These are phyloP conservation scores for Globisporangium takayamanum DNA, from an alignment of 352 stramenopile species.

Conservation along the genomic window DNA sequence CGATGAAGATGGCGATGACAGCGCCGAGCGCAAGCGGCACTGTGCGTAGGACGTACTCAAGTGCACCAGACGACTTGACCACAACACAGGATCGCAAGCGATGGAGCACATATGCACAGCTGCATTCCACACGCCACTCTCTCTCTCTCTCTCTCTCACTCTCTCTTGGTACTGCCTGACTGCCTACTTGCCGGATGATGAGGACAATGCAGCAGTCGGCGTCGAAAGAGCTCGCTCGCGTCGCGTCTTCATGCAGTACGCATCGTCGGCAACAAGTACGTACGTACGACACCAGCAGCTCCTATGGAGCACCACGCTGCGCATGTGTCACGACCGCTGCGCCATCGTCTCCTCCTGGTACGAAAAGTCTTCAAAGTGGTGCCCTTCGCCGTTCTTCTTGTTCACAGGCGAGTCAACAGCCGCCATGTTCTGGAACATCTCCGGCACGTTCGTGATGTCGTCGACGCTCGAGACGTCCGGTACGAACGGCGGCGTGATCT, in stretches of 20 bases:
- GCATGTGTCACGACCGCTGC: conserved; percentile 11
- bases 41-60: too few species aligned
- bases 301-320: too few species aligned
- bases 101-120: neutral
- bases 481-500: conserved; percentile 77
- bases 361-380: conserved; percentile 88
- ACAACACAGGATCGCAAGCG: neutral
- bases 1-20: too few species aligned
- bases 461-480: conserved; percentile 73
- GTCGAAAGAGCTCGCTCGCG: too few species aligned
- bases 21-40: neutral
- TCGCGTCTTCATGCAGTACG: too few species aligned
- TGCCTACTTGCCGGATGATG: neutral
- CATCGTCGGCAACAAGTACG: too few species aligned
- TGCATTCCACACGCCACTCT: neutral
- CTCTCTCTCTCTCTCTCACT: neutral
- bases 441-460: conserved; percentile 84
- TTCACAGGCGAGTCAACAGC: conserved; percentile 83
- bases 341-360: conserved; percentile 74
- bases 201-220: too few species aligned
- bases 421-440: conserved; percentile 89
- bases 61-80: neutral
- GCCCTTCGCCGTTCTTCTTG: conserved; percentile 78
- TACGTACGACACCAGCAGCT: too few species aligned
- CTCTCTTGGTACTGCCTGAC: neutral